Conservation (phyloP, 768 basidiomycete genomes). For the Gelatoporia subvermispora region DNA sequence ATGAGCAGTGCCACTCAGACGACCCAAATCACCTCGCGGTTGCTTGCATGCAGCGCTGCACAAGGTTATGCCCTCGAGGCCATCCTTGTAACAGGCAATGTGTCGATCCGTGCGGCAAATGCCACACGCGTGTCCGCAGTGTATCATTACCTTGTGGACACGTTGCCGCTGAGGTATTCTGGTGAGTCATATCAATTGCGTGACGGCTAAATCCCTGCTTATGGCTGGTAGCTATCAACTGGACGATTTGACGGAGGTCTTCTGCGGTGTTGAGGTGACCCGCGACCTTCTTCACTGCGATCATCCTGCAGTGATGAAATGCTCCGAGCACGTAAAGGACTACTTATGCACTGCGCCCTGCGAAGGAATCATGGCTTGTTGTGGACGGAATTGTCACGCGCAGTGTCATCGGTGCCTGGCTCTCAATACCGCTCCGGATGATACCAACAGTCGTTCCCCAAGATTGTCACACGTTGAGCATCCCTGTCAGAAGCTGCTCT, state of each 20-base stretch:
- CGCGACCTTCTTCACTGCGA: conserved; percentile 50
- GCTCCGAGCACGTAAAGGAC: conserved; percentile 37
- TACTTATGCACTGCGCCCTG: conserved; percentile 41
- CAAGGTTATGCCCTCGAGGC: conserved; percentile 43
- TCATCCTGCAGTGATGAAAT: conserved; percentile 43
- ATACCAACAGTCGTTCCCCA: not conserved
- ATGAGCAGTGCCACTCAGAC: conserved; percentile 54
- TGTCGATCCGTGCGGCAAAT: conserved; percentile 46
- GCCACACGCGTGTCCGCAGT: conserved; percentile 38
- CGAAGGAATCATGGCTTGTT: conserved; percentile 43
- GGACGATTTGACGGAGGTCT: conserved; percentile 38
- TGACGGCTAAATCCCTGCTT: not conserved
- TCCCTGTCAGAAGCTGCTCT: conserved; percentile 45
- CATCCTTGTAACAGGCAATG: conserved; percentile 60
- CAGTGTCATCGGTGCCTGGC: conserved; percentile 47
- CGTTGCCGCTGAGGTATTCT: conserved; percentile 35
- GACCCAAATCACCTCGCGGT: conserved; percentile 50
- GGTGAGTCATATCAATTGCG: conserved; percentile 35
- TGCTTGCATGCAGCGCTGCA: conserved; percentile 44
- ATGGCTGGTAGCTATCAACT: conserved; percentile 35
- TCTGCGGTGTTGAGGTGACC: conserved; percentile 38
- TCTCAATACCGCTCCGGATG: conserved; percentile 8
- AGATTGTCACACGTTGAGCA: conserved; percentile 32
- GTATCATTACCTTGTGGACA: conserved; percentile 60
- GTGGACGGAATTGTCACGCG: conserved; percentile 44